These are phyloP conservation scores for Datura wrightii DNA, from an alignment of 257 asterid species.

Conservation along the genomic window DNA sequence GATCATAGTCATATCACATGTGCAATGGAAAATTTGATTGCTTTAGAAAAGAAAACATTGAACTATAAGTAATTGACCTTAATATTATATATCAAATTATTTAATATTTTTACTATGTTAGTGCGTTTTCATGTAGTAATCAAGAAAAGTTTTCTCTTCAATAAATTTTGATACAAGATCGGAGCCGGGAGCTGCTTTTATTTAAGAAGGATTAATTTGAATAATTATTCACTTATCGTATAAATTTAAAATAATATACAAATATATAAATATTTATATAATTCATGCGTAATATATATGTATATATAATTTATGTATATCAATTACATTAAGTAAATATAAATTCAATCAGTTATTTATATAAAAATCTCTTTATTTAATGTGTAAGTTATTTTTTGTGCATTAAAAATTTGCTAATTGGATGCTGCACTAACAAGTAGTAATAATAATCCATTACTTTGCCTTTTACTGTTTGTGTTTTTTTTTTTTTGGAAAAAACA, in stretches of 20 bases:
- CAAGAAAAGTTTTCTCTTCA: background rate
- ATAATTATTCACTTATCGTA: too few relatives aligned
- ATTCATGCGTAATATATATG: too few relatives aligned
- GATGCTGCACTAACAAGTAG: slow-evolving; percentile 1
- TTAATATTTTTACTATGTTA: background rate
- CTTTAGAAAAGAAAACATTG: background rate
- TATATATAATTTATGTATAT: too few relatives aligned
- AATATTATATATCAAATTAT: background rate
- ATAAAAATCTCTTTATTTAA: too few relatives aligned
- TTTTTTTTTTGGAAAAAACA: background rate
- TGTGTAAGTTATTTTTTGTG: background rate
- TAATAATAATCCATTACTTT: background rate
- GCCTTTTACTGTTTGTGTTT: background rate
- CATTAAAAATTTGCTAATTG: background rate
- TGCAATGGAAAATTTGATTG: background rate
- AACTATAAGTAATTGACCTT: background rate
- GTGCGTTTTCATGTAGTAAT: background rate
- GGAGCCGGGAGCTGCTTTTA: background rate
- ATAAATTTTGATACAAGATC: background rate
- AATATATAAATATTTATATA: too few relatives aligned
- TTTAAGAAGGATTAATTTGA: background rate
- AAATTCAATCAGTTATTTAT: too few relatives aligned
- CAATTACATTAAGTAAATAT: too few relatives aligned
- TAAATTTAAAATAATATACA: too few relatives aligned
- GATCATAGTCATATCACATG: background rate